Conservation (phyloP, 352 stramenopile genomes). For the Thalassiosira delicatula region DNA sequence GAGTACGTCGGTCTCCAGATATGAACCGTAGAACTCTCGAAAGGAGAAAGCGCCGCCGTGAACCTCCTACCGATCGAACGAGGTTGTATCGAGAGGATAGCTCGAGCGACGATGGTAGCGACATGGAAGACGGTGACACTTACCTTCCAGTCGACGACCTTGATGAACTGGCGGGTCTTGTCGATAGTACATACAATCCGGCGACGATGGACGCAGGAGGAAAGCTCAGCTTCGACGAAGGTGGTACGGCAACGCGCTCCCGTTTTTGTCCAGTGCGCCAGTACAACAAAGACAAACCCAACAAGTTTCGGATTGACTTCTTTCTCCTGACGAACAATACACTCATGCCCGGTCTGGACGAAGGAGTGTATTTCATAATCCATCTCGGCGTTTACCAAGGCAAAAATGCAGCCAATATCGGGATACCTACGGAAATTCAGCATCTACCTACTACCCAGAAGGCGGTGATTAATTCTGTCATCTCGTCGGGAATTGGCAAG, state of each 20-base stretch:
- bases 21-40: no score
- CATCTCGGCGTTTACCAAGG: conserved; percentile 45
- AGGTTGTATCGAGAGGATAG: no score
- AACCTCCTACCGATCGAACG: no score
- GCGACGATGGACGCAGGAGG: conserved; percentile 11
- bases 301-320: conserved; percentile 45
- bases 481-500: background rate
- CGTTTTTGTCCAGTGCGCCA: conserved; percentile 15
- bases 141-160: no score
- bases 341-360: no score
- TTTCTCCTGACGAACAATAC: conserved; percentile 11
- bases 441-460: conserved; percentile 35
- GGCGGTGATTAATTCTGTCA: conserved; percentile 35
- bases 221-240: conserved; percentile 38
- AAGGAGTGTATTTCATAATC: conserved; percentile 31
- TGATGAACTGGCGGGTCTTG: no score
- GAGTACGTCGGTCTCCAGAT: no score
- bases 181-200: no score
- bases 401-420: conserved; percentile 30
- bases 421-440: conserved; percentile 8
- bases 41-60: no score
- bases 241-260: conserved; percentile 27
- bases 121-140: no score
- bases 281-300: conserved; percentile 47
- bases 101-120: no score